phyloP scores from a whole-genome alignment of 306 rosid species.

The Trifolium dubium region DNA sequence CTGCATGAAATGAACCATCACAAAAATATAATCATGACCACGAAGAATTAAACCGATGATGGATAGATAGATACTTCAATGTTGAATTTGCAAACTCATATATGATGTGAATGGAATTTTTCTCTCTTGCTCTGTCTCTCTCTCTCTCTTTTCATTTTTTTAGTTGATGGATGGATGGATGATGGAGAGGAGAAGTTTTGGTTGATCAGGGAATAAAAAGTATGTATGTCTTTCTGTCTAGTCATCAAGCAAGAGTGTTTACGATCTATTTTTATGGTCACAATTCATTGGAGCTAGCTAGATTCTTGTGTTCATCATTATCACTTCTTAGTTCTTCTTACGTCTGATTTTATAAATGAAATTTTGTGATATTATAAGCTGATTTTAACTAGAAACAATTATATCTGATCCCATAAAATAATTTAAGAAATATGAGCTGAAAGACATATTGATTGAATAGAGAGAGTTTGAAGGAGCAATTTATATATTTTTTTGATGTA shows the following conservation, averaged over 20 bases:
- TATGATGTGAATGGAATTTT: slow-evolving; percentile 17
- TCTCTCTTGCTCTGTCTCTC: not conserved
- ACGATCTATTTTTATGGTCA: not conserved
- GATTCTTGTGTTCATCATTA: not conserved
- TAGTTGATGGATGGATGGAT: not conserved
- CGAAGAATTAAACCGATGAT: not conserved
- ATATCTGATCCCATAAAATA: too few relatives aligned
- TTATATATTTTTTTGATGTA: too few relatives aligned
- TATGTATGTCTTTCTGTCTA: slow-evolving; percentile 2
- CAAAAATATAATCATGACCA: not conserved
- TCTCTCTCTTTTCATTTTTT: not conserved
- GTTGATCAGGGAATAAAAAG: slow-evolving; percentile 13
- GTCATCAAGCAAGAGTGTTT: not conserved
- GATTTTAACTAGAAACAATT: too few relatives aligned
- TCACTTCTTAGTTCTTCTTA: not conserved
- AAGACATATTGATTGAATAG: too few relatives aligned
- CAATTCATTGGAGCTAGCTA: not conserved
- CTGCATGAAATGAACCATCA: slow-evolving; percentile 55
- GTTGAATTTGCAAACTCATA: not conserved
- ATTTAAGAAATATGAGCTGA: too few relatives aligned
- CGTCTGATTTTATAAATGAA: too few relatives aligned
- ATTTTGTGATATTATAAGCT: too few relatives aligned
- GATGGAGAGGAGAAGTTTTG: not conserved
- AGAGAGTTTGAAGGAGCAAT: too few relatives aligned
- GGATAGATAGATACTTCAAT: not conserved